Conservation (phyloP, 2,329 filamentous ascomycete species). For the Beauveria varroae region DNA sequence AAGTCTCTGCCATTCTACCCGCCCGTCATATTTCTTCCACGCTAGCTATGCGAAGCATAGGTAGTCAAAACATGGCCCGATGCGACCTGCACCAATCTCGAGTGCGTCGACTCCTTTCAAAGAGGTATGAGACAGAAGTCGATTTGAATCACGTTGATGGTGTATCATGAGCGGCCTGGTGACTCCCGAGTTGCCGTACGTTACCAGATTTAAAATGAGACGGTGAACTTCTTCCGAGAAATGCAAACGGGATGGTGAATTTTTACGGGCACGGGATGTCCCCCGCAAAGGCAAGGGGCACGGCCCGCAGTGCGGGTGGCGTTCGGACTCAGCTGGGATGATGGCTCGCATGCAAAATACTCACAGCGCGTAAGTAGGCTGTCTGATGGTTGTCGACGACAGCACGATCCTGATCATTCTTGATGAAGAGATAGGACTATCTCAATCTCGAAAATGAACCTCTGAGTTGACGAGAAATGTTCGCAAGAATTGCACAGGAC, state of each 20-base stretch:
- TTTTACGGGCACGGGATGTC: not conserved
- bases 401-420: too few species aligned
- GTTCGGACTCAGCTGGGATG: not conserved
- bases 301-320: not conserved
- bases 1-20: too few species aligned
- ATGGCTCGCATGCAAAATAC: not conserved
- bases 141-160: too few species aligned
- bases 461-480: not conserved
- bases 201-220: not conserved
- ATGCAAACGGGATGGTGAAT: not conserved
- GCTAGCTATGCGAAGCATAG: not conserved
- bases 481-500: not conserved
- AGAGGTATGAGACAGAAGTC: too few species aligned
- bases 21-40: not conserved
- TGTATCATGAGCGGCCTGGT: too few species aligned
- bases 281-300: constrained; percentile 4
- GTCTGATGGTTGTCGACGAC: too few species aligned
- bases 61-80: not conserved
- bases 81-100: not conserved
- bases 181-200: not conserved
- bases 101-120: not conserved
- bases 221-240: too few species aligned
- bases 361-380: too few species aligned
- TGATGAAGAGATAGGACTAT: too few species aligned
- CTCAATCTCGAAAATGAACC: not conserved